A percentile compares a stretch with the other conserved stretches of the same genome.
Conservation (phyloP, 768 basidiomycete genomes). For the Mycena chlorophos region DNA sequence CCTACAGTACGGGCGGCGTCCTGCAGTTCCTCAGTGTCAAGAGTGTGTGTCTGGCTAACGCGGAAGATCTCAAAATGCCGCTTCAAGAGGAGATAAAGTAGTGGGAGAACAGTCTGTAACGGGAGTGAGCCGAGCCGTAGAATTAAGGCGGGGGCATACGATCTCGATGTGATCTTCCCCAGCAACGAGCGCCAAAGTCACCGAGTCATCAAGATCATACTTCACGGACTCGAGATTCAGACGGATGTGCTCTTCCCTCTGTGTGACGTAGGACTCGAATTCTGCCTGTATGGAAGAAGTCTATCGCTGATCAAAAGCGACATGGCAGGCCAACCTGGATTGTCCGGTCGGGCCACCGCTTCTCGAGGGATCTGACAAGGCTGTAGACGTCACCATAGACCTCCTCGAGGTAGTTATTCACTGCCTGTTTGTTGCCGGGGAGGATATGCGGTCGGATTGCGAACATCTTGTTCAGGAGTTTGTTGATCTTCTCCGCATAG, state of each 20-base stretch:
- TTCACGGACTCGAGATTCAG: conserved; percentile 13
- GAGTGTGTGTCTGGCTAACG: not conserved
- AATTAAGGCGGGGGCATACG: too few relatives aligned
- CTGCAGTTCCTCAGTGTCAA: conserved; percentile 6
- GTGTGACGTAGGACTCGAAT: conserved; percentile 6
- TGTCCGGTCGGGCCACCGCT: not conserved
- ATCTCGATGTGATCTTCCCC: conserved; percentile 16
- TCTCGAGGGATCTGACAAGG: not conserved
- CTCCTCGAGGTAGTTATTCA: conserved; percentile 2
- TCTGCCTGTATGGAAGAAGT: not conserved
- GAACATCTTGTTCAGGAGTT: conserved; percentile 9
- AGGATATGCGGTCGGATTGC: conserved; percentile 1
- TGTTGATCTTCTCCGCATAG: conserved; percentile 5
- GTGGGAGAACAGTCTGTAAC: not conserved
- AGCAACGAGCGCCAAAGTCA: conserved; percentile 9
- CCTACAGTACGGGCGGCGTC: conserved; percentile 1
- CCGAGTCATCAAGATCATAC: conserved; percentile 9
- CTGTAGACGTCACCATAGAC: not conserved
- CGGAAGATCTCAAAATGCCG: conserved; percentile 16
- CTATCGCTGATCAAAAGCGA: not conserved
- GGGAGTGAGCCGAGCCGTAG: not conserved
- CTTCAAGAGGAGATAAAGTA: conserved; percentile 9
- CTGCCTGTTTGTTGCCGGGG: conserved; percentile 3
- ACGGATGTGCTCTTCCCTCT: conserved; percentile 9
- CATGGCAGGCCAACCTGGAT: not conserved